Base-by-base conservation (phyloP, 2,329 filamentous ascomycete genomes). In the Leptographium flavum region DNA sequence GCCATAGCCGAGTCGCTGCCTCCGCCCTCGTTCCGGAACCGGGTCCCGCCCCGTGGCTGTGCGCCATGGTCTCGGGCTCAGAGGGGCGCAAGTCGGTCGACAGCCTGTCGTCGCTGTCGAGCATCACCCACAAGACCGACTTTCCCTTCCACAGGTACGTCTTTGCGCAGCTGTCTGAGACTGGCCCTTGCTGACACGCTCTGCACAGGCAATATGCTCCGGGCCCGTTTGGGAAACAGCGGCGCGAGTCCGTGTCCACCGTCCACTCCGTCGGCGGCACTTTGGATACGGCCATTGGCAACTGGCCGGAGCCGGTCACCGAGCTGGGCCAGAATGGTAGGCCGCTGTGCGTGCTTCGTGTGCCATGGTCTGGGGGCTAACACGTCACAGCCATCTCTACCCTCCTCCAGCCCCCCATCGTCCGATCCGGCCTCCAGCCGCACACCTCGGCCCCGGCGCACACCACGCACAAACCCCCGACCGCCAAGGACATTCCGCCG, bases 321-420 rank as follows among this genome's bases (percentile, higher is more conserved):
- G 87, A 94, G 62, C 76, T 79, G n/a, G 79, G 81, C 11, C 84
- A 88, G 55, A 95, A 94, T 74, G 87, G 81, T 84, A 60, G 59
- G 43, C 23, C 32, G 17, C 23, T n/a, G 4, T 37, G 13, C 15
- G 19, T 23, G 35, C 10, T 7, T 23, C 35, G 6, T 37, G 35
- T 37, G 2, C 35, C 6, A 23, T 23, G 3, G 19, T 37, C 42
- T 23, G n/a, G 39, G 6, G 22, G 2, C 39, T 45, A 6, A 43
- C 44, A n/a, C n/a, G 13, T 50, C 11, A 21, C 51, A 86, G 83
- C 92, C 50, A 96, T 96, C 55, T 94, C 88, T 9, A 94, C 87
- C 1, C 73, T 96, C n/a, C 74, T 96, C 4, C 85, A 94, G 57
- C 82, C 87, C 25, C 86, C 90, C 4, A 94, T 94, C 53, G 79